phyloP scores from a whole-genome alignment of 495 filamentous ascomycete genomes.

The Penicillium daleae region DNA sequence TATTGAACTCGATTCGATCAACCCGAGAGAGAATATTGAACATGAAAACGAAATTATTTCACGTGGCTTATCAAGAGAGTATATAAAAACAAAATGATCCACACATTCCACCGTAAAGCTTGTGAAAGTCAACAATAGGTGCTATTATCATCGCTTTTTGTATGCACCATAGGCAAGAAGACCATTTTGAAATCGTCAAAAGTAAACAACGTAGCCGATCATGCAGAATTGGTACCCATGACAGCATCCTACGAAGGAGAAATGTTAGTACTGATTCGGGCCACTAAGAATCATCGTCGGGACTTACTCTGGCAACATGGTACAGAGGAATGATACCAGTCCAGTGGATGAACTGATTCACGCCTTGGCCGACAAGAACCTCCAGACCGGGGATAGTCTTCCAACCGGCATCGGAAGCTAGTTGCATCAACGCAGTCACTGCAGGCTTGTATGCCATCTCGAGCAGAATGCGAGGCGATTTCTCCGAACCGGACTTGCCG shows the following conservation, averaged over 20 bases:
- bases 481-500: slow-evolving; percentile 30
- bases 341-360: slow-evolving; percentile 81
- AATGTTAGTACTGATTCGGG: slow-evolving; percentile 6
- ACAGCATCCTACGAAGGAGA: slow-evolving; percentile 29
- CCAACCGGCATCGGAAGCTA: slow-evolving; percentile 86
- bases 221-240: slow-evolving; percentile 30
- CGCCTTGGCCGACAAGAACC: slow-evolving; percentile 86
- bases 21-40: neutral
- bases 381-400: slow-evolving; percentile 83
- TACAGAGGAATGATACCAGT: slow-evolving; percentile 75
- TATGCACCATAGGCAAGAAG: neutral
- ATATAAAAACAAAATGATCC: slow-evolving; percentile 13
- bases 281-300: neutral
- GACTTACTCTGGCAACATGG: slow-evolving; percentile 58
- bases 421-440: slow-evolving; percentile 80
- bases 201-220: slow-evolving; percentile 6
- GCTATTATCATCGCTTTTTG: slow-evolving; percentile 11
- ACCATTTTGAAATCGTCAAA: slow-evolving; percentile 5
- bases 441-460: slow-evolving; percentile 98
- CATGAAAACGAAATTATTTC: neutral
- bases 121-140: slow-evolving; percentile 2
- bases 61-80: slow-evolving; percentile 6
- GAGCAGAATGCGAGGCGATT: slow-evolving; percentile 63
- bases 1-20: neutral
- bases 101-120: slow-evolving; percentile 7